Percentiles rank a stretch among this genome's conserved stretches.
Conservation (phyloP, 2,329 filamentous ascomycete species). For the Teratosphaeria pseudoeucalypti region DNA sequence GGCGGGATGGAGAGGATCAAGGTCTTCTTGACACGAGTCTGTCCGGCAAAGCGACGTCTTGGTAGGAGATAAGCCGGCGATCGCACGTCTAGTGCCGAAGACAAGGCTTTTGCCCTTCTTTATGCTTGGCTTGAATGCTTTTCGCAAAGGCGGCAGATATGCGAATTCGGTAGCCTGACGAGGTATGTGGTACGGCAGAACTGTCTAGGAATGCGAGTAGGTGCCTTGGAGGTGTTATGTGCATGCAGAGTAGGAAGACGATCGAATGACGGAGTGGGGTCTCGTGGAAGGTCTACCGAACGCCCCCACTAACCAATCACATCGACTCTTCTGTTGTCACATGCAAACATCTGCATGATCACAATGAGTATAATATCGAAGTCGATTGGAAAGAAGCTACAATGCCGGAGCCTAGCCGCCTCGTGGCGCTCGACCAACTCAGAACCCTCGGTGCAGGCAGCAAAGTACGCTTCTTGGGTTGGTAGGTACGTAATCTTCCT, state of each 20-base stretch:
- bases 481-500: constrained; percentile 49
- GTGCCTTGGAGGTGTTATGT: background rate
- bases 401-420: constrained; percentile 45
- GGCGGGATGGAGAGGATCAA: background rate
- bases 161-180: background rate
- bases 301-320: background rate
- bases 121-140: background rate
- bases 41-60: background rate
- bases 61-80: background rate
- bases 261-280: background rate
- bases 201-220: background rate
- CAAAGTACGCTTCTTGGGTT: constrained; percentile 90
- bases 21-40: background rate
- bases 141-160: background rate
- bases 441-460: constrained; percentile 36
- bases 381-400: background rate
- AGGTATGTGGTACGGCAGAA: background rate
- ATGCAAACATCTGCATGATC: background rate
- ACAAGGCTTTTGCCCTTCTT: background rate
- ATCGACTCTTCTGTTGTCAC: background rate
- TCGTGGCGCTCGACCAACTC: constrained; percentile 41
- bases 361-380: background rate
- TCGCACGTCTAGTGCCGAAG: background rate
- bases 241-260: background rate
- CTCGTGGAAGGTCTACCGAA: background rate